Evolutionary conservation across 192 early-diverging fungal genomes (phyloP).

Genomic region (Coemansia sp.): DNA sequence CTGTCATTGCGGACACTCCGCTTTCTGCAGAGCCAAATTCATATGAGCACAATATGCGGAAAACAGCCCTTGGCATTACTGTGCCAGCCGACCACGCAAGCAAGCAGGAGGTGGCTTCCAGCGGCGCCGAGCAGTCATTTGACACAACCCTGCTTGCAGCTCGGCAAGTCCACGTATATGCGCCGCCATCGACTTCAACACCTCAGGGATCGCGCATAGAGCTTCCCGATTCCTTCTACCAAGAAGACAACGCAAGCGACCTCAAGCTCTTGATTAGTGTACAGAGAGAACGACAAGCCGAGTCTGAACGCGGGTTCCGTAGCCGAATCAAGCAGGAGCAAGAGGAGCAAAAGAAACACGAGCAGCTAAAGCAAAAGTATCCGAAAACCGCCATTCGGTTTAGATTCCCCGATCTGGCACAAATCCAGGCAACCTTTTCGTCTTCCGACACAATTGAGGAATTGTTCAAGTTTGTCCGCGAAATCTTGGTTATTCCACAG

Average conservation of each 20-base stretch:
- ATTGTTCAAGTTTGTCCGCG: conserved; percentile 27
- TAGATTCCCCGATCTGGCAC: conserved; percentile 76
- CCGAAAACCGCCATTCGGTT: conserved; percentile 69
- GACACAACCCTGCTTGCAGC: neutral
- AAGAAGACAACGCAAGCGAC: conserved; percentile 67
- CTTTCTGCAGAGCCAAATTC: neutral
- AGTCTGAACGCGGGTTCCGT: conserved; percentile 73
- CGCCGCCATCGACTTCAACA: conserved; percentile 46
- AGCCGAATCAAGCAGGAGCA: conserved; percentile 75
- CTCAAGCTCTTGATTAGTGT: conserved; percentile 64
- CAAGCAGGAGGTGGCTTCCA: neutral
- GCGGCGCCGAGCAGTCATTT: neutral
- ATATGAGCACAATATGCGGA: neutral
- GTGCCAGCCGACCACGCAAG: neutral
- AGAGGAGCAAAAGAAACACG: conserved; percentile 58
- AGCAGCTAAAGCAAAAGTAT: conserved; percentile 23
- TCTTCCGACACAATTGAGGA: conserved; percentile 58
- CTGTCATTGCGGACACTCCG: neutral
- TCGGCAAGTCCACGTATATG: conserved; percentile 53
- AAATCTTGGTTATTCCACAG: conserved; percentile 11
- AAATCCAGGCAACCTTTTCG: conserved; percentile 74
- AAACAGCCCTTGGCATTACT: neutral
- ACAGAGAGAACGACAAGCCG: conserved; percentile 55
- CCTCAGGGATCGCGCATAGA: conserved; percentile 56
- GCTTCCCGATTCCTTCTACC: conserved; percentile 86